Percentiles rank a stretch among this genome's conserved stretches.
phyloP scores from a whole-genome alignment of 108 stramenopile genomes.

The Mediolabrus comicus region DNA sequence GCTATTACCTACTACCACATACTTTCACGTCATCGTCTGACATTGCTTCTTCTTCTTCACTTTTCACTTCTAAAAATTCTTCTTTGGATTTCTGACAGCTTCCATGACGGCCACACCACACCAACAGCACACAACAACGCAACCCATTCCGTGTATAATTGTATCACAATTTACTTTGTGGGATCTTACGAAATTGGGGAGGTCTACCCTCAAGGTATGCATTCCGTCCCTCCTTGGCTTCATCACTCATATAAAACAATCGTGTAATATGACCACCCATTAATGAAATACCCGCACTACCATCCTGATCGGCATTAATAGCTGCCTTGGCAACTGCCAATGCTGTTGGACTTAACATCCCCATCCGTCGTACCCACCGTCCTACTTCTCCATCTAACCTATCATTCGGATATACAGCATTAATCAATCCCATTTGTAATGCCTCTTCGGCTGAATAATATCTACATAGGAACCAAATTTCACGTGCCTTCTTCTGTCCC shows the following conservation, averaged over 20 bases:
- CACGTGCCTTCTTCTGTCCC: conserved; percentile 93
- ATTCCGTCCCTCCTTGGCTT: conserved; percentile 90
- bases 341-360: conserved; percentile 87
- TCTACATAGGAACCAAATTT: conserved; percentile 90
- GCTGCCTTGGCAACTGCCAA: conserved; percentile 90
- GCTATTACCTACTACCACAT: too few species aligned
- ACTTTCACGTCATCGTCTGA: too few species aligned
- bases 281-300: conserved; percentile 87
- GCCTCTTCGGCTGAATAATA: conserved; percentile 90
- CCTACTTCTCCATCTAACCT: conserved; percentile 83
- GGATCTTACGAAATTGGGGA: conserved; percentile 76
- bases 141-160: neutral
- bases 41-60: too few species aligned
- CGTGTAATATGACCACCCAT: conserved; percentile 92
- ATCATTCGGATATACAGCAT: conserved; percentile 64
- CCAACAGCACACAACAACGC: too few species aligned
- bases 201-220: conserved; percentile 89
- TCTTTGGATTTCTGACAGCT: too few species aligned
- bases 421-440: conserved; percentile 87
- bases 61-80: too few species aligned
- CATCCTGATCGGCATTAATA: conserved; percentile 94
- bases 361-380: conserved; percentile 90
- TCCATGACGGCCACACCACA: too few species aligned
- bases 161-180: conserved; percentile 47
- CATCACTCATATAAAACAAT: conserved; percentile 90